Evolutionary conservation across 441 rosid genomes (phyloP), one percentile per base, ranked within the genome.

Genomic region (Syzygium syzygioides): DNA sequence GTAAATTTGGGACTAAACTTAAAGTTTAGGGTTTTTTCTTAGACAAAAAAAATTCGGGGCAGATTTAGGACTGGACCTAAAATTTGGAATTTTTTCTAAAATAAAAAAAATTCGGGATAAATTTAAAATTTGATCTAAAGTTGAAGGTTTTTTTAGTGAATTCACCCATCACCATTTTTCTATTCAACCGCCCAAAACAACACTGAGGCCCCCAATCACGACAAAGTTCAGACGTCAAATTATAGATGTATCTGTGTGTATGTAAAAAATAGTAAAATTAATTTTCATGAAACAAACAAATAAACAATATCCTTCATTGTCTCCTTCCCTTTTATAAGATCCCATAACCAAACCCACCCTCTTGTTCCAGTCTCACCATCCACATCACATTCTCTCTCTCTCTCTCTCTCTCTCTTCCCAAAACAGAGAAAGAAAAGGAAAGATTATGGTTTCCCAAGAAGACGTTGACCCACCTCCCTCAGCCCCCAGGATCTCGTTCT

Each of bases 401-500:
- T 62, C 68, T 26, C 34, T 60, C 64, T 68, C 54, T 87, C 54
- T 48, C 86, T 55, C 86, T 55, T 26, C 20, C 25, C 59, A n/a
- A 30, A 71, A 25, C 66, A 32, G 19, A 55, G 19, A 25, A 56
- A 52, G 53, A n/a, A 20, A 41, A 41, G 52, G 83, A 23, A 76
- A 41, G 15, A 76, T 76, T 25, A 87, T 87, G 89, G 89, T 87
- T 52, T 87, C 79, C 71, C 52, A 56, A 34, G 89, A 87, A 52
- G 20, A 55, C 50, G 41, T 14, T 23, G 87, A 85, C 23, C 48
- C 66, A 11, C 41, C 87, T 4, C 19, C 48, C 56, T 71, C 90
- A 53, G 50, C 68, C 85, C 87, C 90, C 57, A 88, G 90, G 30
- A 88, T 88, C 85, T 88, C 87, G 10, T 85, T 88, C 87, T 85